Percentiles rank a stretch among this genome's conserved stretches.
Evolutionary conservation across 2,329 filamentous ascomycete genomes (phyloP).

Genomic region (Escovopsis weberi): DNA sequence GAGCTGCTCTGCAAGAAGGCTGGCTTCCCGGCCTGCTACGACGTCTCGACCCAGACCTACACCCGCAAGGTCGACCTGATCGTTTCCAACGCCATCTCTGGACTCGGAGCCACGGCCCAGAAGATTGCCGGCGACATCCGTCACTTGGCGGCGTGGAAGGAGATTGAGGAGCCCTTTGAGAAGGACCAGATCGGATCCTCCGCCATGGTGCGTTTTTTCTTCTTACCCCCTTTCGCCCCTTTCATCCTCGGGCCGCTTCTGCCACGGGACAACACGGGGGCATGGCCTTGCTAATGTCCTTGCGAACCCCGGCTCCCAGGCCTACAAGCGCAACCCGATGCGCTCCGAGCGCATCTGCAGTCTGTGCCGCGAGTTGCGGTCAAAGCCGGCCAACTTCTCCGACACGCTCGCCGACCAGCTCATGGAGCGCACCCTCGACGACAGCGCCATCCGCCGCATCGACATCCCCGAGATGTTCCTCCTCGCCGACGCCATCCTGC

Average conservation of each 20-base stretch:
- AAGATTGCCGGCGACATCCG: constrained; percentile 63
- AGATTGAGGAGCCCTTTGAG: constrained; percentile 49
- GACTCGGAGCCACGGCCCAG: constrained; percentile 59
- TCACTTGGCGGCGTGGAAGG: constrained; percentile 63
- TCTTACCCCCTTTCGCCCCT: constrained; percentile 13
- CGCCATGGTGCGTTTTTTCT: constrained; percentile 30
- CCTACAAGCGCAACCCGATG: constrained; percentile 12
- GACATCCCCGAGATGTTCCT: constrained; percentile 54
- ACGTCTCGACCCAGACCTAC: constrained; percentile 51
- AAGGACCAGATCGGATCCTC: constrained; percentile 1
- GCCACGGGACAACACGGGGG: no score
- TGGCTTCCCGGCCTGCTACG: constrained; percentile 36
- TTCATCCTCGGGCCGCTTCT: no score
- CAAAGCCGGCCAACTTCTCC: constrained; percentile 20
- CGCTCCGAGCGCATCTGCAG: constrained; percentile 1
- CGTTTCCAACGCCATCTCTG: constrained; percentile 60
- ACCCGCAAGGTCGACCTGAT: constrained; percentile 66
- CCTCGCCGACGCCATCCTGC: constrained; percentile 51
- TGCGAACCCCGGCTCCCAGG: constrained; percentile 10
- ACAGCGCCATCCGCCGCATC: constrained; percentile 46
- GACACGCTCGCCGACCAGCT: constrained; percentile 18
- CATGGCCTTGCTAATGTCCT: constrained; percentile 20
- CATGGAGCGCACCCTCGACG: constrained; percentile 63
- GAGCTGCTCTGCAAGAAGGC: constrained; percentile 39
- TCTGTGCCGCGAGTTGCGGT: constrained; percentile 8